Conservation (phyloP, 2,329 filamentous ascomycete genomes). For the Chaetomium strumarium region DNA sequence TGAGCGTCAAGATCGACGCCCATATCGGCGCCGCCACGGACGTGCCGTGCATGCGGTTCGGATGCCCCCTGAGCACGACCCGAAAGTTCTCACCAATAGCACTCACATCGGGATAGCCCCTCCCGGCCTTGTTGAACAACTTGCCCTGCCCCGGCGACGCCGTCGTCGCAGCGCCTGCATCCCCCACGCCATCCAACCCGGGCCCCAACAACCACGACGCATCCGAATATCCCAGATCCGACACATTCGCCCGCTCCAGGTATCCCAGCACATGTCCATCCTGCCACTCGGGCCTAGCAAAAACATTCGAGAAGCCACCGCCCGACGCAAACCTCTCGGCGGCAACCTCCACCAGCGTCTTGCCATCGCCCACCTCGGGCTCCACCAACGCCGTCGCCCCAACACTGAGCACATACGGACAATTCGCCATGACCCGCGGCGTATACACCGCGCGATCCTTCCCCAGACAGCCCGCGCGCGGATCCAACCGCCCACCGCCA, state of each 20-base stretch:
- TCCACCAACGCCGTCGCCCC: constrained; percentile 19
- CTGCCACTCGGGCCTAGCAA: constrained; percentile 29
- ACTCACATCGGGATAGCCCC: constrained; percentile 45
- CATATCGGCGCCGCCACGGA: constrained; percentile 45
- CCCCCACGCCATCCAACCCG: background rate
- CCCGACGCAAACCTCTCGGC: constrained; percentile 27
- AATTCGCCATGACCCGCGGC: constrained; percentile 43
- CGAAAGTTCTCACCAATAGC: constrained; percentile 37
- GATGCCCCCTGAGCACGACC: constrained; percentile 30
- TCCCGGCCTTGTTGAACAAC: constrained; percentile 39
- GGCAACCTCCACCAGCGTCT: constrained; percentile 20
- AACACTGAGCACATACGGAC: constrained; percentile 36
- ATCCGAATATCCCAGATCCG: constrained; percentile 10
- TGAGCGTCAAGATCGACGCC: constrained; percentile 41
- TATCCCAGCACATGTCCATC: constrained; percentile 24
- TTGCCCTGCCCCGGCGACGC: constrained; percentile 5
- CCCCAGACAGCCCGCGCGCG: constrained; percentile 30
- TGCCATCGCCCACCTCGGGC: constrained; percentile 3
- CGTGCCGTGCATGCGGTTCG: constrained; percentile 42
- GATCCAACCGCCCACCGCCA: constrained; percentile 32
- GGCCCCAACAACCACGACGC: background rate
- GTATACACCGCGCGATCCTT: constrained; percentile 35
- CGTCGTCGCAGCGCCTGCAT: background rate
- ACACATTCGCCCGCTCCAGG: constrained; percentile 21
- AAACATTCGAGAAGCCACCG: constrained; percentile 33